Conservation (phyloP, 352 stramenopile species). For the Phytophthora pseudosyringae region DNA sequence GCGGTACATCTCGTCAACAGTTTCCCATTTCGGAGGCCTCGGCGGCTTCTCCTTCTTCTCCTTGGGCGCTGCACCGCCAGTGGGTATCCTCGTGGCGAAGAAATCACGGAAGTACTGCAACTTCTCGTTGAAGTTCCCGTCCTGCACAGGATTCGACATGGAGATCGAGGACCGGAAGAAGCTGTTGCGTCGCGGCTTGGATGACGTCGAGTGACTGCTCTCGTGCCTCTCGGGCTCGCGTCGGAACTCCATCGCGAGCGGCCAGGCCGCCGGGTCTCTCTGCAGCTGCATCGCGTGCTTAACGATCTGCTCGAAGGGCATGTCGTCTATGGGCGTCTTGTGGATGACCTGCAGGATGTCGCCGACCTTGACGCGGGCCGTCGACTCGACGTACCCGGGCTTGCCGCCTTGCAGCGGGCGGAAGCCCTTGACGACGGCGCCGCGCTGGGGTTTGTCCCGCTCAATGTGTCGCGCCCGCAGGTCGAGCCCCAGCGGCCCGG, state of each 20-base stretch:
- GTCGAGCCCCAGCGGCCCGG: conserved; percentile 74
- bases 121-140: conserved; percentile 88
- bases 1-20: conserved; percentile 89
- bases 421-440: conserved; percentile 83
- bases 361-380: conserved; percentile 72
- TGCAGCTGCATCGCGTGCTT: conserved; percentile 79
- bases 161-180: conserved; percentile 76
- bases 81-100: conserved; percentile 83
- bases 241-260: conserved; percentile 79
- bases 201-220: conserved; percentile 29
- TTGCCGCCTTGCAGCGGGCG: conserved; percentile 56
- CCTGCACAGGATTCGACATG: conserved; percentile 70
- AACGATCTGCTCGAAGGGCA: conserved; percentile 87
- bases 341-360: conserved; percentile 87
- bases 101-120: conserved; percentile 88
- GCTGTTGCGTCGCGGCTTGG: conserved; percentile 62
- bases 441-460: conserved; percentile 74
- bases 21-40: conserved; percentile 63
- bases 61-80: conserved; percentile 66
- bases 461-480: conserved; percentile 77
- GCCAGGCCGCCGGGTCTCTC: conserved; percentile 70
- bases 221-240: conserved; percentile 56
- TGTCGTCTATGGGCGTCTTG: conserved; percentile 77
- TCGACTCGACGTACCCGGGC: conserved; percentile 76
- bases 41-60: conserved; percentile 74